Base-by-base conservation (phyloP, 2,329 filamentous ascomycete genomes). In the Neonectria faginata region DNA sequence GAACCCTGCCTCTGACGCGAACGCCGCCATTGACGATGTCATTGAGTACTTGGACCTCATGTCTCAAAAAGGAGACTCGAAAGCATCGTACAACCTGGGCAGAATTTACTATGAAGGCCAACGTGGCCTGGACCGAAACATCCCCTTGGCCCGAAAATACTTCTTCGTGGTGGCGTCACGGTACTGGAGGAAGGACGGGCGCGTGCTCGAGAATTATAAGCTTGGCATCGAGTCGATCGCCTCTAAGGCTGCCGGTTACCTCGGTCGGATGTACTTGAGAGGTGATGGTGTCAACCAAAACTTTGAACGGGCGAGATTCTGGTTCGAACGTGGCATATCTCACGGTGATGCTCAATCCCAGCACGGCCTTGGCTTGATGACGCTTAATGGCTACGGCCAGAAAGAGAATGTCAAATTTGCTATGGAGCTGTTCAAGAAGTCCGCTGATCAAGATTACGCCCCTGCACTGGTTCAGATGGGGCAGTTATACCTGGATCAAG, bases 31-130 rank as follows among this genome's bases (percentile, higher is more conserved):
- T 63, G 94, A 97, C 72, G 95, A 99, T 78, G 92, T 98, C 16
- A 89, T 99, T 64, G 96, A 99, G 76, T 99, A 97, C 72, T 84
- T 97, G 69, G 93, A 97, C 73, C 85, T 97, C 45, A 91, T 97
- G 85, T 93, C 93, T 6, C 89, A 94, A 65, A 97, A 97, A 76
- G 94, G 94, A 11, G 93, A 97, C 74, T 88, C 93, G 60, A 94
- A 92, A 76, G 93, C 94, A 1, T 95, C 93, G 0, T 94, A 94
- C 73, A 94, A 92, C 66, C 83, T 97, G 0, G 94, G 92, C 3
- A 89, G 93, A 68, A 87, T 97, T 66, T 92, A 97, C 76, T 97
- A 97, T 74, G 94, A 97, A 62, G 94, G 94, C 0, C 89, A 93
- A 60, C 86, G 92, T 60, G 89, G 89, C 0, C 83, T 97, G 45